Evolutionary conservation across 371 early-diverging fungal genomes (phyloP), one percentile per base, ranked within the genome.

Genomic region (Actinomucor elegans): DNA sequence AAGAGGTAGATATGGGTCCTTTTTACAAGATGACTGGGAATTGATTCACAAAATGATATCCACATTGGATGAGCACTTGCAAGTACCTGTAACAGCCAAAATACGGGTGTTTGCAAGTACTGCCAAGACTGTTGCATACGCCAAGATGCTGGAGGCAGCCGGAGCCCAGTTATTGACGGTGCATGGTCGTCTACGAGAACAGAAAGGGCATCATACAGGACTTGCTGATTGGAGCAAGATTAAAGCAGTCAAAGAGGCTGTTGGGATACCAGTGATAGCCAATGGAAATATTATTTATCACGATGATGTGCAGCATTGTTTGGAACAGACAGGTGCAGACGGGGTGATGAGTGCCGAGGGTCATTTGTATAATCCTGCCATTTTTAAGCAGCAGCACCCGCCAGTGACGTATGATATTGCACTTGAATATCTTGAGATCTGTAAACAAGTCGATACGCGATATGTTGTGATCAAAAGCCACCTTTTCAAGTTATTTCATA

Each of bases 181-280:
- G 3, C 98, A 98, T 64, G 99, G 99, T 10, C 78, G 99, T 26
- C 58, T 88, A 27, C 77, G 98, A 29, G 96, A 99, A 57, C 96
- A 96, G 73, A 96, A 91, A 69, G n/a, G 98, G 1, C 90, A 90
- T 51, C 79, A 88, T 45, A 94, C 97, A 18, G 98, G 98, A 12
- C 62, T 99, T 14, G 98, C 97, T 2, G 94, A 98, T 74, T 99
- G 97, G 99, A 79, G 84, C 34, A 88, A 94, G 61, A 99, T 99
- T 57, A 83, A 77, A 53, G 68, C 73, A 1, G 92, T 99, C 11
- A 94, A 92, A 67, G 81, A 85, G 27, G 82, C 84, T 1, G 54
- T 73, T 2, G 57, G 55, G 1, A 37, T 55, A 9, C 99, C 99
- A 1, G 95, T 98, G 6, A 82, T 97, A 67, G 93, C 96, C 48